Evolutionary conservation across 495 filamentous ascomycete species (phyloP).

Genomic region (Neurospora sp.): DNA sequence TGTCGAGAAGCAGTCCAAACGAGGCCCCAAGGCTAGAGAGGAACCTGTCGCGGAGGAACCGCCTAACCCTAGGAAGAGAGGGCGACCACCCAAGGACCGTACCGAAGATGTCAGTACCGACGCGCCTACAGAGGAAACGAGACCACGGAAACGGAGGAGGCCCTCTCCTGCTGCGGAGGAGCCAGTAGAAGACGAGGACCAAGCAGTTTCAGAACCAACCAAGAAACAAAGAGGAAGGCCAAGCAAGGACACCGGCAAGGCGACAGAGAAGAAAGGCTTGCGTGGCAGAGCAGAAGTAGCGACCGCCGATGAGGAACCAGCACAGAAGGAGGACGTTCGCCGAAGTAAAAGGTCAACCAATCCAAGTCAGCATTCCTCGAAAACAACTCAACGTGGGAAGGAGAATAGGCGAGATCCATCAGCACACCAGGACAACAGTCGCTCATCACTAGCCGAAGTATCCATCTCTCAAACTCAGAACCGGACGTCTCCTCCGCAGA

Average conservation of each 20-base stretch:
- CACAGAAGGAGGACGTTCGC: neutral
- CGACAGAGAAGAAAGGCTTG: neutral
- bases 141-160: conserved; percentile 12
- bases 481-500: neutral
- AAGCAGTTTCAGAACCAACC: neutral
- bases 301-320: neutral
- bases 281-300: neutral
- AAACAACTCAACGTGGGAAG: neutral
- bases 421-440: conserved; percentile 6
- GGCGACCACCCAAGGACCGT: neutral
- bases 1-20: neutral
- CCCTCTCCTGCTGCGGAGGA: neutral
- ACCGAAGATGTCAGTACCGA: neutral
- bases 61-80: conserved; percentile 2
- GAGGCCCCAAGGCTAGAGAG: neutral
- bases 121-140: neutral
- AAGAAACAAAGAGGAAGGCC: neutral
- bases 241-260: neutral
- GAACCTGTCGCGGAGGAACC: neutral
- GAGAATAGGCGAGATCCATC: neutral
- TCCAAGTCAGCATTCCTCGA: neutral
- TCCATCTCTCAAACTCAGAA: conserved; percentile 17
- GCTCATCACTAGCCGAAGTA: conserved; percentile 15
- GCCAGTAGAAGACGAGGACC: neutral
- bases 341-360: conserved; percentile 3